These are phyloP conservation scores for Pelargonium nanum DNA, from an alignment of 345 rosid genomes.

Conservation along the genomic window DNA sequence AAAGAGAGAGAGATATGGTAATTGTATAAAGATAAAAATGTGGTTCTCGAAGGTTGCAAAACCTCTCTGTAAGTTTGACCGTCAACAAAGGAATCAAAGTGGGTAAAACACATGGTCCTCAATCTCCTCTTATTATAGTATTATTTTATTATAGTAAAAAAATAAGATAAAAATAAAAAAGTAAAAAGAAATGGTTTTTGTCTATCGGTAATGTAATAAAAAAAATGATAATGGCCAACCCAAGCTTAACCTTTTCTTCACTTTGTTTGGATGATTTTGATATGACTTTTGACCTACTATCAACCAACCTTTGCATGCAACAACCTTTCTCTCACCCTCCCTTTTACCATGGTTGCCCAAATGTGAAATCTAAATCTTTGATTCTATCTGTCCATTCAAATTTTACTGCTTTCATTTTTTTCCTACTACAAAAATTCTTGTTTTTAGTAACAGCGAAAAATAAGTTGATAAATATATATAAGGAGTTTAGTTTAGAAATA, in stretches of 20 bases:
- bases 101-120: constrained; percentile 38
- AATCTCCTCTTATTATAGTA: constrained; percentile 1
- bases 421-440: not conserved
- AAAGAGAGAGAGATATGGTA: not conserved
- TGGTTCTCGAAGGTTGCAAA: constrained; percentile 25
- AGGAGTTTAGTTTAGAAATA: too few relatives aligned
- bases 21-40: not conserved
- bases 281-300: not conserved
- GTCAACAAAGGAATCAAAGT: constrained; percentile 40
- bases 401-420: not conserved
- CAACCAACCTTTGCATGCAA: not conserved
- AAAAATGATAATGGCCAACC: not conserved
- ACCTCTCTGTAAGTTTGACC: constrained; percentile 27
- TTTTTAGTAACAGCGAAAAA: too few relatives aligned
- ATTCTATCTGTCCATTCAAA: not conserved
- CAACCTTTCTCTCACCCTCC: not conserved
- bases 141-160: not conserved
- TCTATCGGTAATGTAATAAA: not conserved
- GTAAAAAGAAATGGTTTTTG: not conserved
- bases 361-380: not conserved
- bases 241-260: not conserved
- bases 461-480: too few relatives aligned
- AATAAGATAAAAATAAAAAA: not conserved
- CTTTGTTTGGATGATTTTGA: not conserved
- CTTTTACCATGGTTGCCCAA: not conserved